Percentiles rank a stretch among this genome's conserved stretches.
These are phyloP conservation scores for Cytospora leucostoma DNA, from an alignment of 2,329 filamentous ascomycete genomes.

Conservation along the genomic window DNA sequence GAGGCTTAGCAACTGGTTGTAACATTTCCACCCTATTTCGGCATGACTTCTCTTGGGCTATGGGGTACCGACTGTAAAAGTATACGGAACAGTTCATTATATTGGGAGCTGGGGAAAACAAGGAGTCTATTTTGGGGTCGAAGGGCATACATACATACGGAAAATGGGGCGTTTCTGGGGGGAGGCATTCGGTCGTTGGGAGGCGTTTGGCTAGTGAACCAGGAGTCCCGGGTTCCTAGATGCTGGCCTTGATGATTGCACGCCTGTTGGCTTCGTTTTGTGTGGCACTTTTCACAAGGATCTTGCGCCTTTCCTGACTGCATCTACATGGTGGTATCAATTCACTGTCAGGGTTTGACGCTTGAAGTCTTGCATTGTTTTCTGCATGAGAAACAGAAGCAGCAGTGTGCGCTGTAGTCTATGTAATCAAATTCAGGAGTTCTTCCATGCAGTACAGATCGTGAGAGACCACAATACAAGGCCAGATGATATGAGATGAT, in stretches of 20 bases:
- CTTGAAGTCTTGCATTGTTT: neutral
- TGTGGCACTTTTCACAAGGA: slow-evolving; percentile 2
- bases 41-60: slow-evolving; percentile 13
- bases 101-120: slow-evolving; percentile 20
- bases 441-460: neutral
- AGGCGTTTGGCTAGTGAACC: slow-evolving; percentile 21
- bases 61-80: slow-evolving; percentile 24
- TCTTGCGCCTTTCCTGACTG: slow-evolving; percentile 13
- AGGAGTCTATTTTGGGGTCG: slow-evolving; percentile 20
- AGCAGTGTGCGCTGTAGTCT: neutral
- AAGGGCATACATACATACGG: slow-evolving; percentile 27
- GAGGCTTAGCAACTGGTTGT: slow-evolving; percentile 9
- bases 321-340: slow-evolving; percentile 10
- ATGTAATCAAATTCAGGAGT: neutral
- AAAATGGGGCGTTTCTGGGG: slow-evolving; percentile 23
- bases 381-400: neutral
- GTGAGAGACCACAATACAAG: neutral
- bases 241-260: slow-evolving; percentile 8
- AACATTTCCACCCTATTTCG: slow-evolving; percentile 10
- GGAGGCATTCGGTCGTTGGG: slow-evolving; percentile 6
- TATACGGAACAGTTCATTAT: slow-evolving; percentile 26
- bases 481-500: too few species aligned
- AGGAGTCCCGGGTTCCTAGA: slow-evolving; percentile 8
- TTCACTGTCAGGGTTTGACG: neutral
- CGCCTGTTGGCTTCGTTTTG: slow-evolving; percentile 6